These are phyloP conservation scores for Helenozyma rhizophorensis DNA, from an alignment of 805 yeast species.

Conservation along the genomic window DNA sequence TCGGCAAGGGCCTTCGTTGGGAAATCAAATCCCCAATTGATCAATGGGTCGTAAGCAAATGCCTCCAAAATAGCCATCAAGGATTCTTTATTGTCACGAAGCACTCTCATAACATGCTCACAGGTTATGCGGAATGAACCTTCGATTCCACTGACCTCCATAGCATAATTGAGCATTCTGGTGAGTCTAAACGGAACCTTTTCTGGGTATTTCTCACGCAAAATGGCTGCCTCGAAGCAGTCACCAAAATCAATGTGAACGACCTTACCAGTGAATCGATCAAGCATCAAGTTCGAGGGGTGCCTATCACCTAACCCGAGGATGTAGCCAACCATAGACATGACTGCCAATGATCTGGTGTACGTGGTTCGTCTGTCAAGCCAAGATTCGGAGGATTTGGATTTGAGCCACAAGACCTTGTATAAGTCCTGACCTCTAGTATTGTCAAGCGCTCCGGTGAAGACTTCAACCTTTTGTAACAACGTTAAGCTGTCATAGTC, in stretches of 20 bases:
- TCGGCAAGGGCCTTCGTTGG: slow-evolving; percentile 77
- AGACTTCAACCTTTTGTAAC: slow-evolving; percentile 91
- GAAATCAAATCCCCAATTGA: slow-evolving; percentile 97
- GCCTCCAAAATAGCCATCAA: slow-evolving; percentile 98
- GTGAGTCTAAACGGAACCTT: slow-evolving; percentile 97
- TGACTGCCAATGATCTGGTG: slow-evolving; percentile 92
- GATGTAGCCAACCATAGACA: slow-evolving; percentile 98
- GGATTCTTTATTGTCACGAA: slow-evolving; percentile 91
- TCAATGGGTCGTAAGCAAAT: slow-evolving; percentile 96
- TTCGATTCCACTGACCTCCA: slow-evolving; percentile 98
- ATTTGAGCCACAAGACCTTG: slow-evolving; percentile 93
- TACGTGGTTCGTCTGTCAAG: slow-evolving; percentile 94
- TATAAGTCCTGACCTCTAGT: slow-evolving; percentile 95
- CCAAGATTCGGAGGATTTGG: slow-evolving; percentile 97
- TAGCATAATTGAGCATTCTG: slow-evolving; percentile 94
- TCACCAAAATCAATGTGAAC: slow-evolving; percentile 98
- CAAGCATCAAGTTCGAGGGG: slow-evolving; percentile 95
- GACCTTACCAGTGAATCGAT: slow-evolving; percentile 90
- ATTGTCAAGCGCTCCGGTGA: slow-evolving; percentile 91
- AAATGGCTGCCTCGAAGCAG: slow-evolving; percentile 96
- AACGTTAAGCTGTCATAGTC: slow-evolving; percentile 87
- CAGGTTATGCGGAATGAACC: slow-evolving; percentile 96
- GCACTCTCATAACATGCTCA: slow-evolving; percentile 93
- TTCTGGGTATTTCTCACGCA: slow-evolving; percentile 96
- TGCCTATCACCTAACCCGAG: slow-evolving; percentile 97